Percentiles rank a stretch among this genome's conserved stretches.
Evolutionary conservation across 2,329 filamentous ascomycete genomes (phyloP).

Genomic region (Fonsecaea monophora): DNA sequence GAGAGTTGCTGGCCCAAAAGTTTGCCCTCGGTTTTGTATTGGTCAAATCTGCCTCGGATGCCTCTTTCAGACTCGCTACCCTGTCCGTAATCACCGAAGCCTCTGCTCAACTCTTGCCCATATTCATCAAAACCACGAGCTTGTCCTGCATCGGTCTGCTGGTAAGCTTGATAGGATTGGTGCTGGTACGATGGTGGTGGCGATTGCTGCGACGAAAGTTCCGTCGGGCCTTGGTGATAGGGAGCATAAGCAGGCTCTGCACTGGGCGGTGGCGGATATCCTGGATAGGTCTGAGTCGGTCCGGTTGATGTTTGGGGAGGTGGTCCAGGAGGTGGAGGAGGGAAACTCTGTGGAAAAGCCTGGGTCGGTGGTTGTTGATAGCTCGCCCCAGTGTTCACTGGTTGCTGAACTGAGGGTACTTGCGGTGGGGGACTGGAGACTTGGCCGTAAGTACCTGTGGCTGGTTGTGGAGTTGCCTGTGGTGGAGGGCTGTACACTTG

Average conservation of each 20-base stretch:
- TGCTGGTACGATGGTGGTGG: conserved; percentile 34
- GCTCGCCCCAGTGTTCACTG: background rate
- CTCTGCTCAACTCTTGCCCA: conserved; percentile 42
- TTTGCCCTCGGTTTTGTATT: conserved; percentile 40
- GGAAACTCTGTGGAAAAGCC: conserved; percentile 26
- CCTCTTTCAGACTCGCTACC: conserved; percentile 44
- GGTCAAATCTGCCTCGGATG: conserved; percentile 43
- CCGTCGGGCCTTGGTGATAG: conserved; percentile 29
- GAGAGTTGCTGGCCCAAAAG: conserved; percentile 47
- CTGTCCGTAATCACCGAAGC: conserved; percentile 42
- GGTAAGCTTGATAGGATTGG: conserved; percentile 31
- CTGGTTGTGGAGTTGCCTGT: background rate
- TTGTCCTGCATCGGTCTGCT: conserved; percentile 25
- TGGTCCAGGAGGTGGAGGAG: conserved; percentile 34
- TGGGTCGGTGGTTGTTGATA: conserved; percentile 13
- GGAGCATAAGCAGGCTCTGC: conserved; percentile 26
- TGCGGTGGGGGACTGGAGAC: conserved; percentile 14
- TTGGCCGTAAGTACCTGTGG: conserved; percentile 11
- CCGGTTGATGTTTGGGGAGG: conserved; percentile 26
- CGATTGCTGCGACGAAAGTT: conserved; percentile 30
- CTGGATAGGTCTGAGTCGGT: conserved; percentile 19
- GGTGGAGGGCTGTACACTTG: conserved; percentile 7
- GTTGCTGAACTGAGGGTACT: conserved; percentile 7
- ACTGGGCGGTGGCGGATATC: conserved; percentile 22
- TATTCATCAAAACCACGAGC: conserved; percentile 36